phyloP scores from a whole-genome alignment of 345 rosid genomes.

The Citrus medica region DNA sequence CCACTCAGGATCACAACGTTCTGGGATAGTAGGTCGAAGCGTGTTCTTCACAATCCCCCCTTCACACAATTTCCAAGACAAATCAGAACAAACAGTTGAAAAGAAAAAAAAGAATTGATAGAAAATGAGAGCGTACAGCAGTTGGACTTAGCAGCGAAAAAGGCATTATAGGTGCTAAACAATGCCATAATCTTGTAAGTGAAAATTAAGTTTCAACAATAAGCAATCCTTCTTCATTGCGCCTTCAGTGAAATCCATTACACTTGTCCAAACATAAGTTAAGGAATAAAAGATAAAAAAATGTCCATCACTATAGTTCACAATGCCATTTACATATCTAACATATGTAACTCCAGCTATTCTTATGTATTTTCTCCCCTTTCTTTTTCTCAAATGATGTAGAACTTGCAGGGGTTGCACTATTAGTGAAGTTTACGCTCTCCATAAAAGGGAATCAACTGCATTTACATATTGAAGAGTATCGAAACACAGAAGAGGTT shows the following conservation, averaged over 20 bases:
- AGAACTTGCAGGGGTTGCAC: neutral
- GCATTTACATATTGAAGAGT: neutral
- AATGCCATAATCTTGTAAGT: neutral
- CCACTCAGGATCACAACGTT: conserved; percentile 54
- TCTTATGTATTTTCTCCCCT: neutral
- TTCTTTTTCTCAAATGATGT: neutral
- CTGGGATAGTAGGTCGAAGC: conserved; percentile 55
- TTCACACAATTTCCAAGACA: conserved; percentile 14
- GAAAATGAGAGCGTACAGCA: neutral
- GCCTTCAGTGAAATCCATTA: neutral
- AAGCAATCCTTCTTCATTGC: neutral
- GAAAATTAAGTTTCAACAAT: neutral
- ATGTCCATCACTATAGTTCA: neutral
- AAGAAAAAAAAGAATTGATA: neutral
- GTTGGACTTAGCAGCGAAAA: no score
- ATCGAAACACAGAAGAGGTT: neutral
- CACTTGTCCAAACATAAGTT: neutral
- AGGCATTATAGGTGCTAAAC: neutral
- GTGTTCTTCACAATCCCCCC: conserved; percentile 69
- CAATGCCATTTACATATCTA: no score
- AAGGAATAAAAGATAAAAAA: no score
- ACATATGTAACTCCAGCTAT: no score
- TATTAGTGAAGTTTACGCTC: neutral
- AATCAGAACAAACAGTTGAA: neutral
- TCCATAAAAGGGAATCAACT: neutral